A percentile compares a stretch with the other conserved stretches of the same genome.
Evolutionary conservation across 2,329 filamentous ascomycete genomes (phyloP).

Genomic region (Alternaria ventricosa): DNA sequence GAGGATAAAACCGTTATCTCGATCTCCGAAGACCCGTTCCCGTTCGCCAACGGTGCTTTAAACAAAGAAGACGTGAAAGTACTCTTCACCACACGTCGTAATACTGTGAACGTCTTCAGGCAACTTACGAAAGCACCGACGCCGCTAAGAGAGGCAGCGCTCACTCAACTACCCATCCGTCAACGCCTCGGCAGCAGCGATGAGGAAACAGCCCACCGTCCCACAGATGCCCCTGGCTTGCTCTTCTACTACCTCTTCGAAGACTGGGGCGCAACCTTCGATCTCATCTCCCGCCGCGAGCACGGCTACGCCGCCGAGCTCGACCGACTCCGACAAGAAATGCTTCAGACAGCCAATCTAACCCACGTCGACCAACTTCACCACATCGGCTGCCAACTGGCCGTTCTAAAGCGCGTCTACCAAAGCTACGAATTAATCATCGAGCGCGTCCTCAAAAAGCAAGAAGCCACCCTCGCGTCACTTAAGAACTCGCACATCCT

Average conservation of each 20-base stretch:
- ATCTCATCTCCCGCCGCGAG: constrained; percentile 59
- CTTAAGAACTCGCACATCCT: constrained; percentile 54
- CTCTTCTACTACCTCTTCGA: constrained; percentile 73
- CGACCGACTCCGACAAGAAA: constrained; percentile 58
- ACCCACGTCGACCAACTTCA: constrained; percentile 61
- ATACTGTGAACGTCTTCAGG: constrained; percentile 66
- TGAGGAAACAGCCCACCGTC: constrained; percentile 54
- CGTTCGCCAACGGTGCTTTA: constrained; percentile 46
- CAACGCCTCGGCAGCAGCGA: constrained; percentile 53
- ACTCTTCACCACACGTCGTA: constrained; percentile 61
- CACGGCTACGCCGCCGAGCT: constrained; percentile 57
- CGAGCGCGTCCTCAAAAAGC: constrained; percentile 61
- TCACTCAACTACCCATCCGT: constrained; percentile 54
- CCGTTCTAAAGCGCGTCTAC: constrained; percentile 67
- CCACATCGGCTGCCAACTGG: constrained; percentile 65
- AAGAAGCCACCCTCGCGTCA: constrained; percentile 51
- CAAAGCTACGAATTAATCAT: constrained; percentile 67
- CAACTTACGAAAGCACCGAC: constrained; percentile 65
- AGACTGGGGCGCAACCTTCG: constrained; percentile 67
- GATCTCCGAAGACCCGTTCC: constrained; percentile 67
- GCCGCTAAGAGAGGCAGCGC: constrained; percentile 46
- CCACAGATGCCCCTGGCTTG: constrained; percentile 64
- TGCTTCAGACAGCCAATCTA: constrained; percentile 60
- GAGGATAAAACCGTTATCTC: constrained; percentile 75
- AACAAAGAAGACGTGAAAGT: constrained; percentile 54